Conservation (phyloP, 106 monocot species). For the Dendrobium chrysotoxum region DNA sequence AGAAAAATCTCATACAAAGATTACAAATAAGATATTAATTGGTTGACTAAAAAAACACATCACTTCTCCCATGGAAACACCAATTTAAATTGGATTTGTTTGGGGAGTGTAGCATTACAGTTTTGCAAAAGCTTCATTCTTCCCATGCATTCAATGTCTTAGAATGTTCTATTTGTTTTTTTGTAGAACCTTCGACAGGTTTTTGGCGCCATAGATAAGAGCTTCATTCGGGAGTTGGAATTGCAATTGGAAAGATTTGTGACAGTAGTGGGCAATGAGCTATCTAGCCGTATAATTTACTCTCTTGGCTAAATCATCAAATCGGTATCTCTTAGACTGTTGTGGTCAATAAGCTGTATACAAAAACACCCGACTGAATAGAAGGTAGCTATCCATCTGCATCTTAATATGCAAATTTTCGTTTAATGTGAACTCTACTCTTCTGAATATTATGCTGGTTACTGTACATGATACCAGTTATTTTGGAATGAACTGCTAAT, state of each 20-base stretch:
- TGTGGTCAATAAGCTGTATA: no score
- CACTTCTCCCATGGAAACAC: no score
- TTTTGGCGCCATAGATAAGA: conserved; percentile 34
- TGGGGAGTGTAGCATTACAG: no score
- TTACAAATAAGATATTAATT: no score
- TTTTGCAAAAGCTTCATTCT: no score
- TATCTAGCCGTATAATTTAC: conserved; percentile 41
- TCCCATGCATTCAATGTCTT: no score
- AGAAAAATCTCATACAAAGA: no score
- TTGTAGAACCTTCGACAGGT: conserved; percentile 38
- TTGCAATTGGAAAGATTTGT: conserved; percentile 39
- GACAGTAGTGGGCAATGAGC: conserved; percentile 38
- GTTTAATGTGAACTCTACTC: neutral
- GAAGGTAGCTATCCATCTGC: no score
- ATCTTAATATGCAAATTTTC: neutral
- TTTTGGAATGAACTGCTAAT: neutral
- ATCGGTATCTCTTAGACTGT: neutral
- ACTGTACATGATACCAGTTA: neutral
- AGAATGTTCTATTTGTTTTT: neutral
- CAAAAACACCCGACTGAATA: no score
- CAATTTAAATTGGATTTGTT: no score
- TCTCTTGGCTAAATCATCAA: conserved; percentile 22
- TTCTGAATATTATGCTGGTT: neutral
- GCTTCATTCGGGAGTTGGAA: conserved; percentile 21
- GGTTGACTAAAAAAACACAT: no score